Percentiles rank a stretch among this genome's conserved stretches.
Conservation (phyloP, 2,329 filamentous ascomycete genomes). For the Xylariaceae sp. region DNA sequence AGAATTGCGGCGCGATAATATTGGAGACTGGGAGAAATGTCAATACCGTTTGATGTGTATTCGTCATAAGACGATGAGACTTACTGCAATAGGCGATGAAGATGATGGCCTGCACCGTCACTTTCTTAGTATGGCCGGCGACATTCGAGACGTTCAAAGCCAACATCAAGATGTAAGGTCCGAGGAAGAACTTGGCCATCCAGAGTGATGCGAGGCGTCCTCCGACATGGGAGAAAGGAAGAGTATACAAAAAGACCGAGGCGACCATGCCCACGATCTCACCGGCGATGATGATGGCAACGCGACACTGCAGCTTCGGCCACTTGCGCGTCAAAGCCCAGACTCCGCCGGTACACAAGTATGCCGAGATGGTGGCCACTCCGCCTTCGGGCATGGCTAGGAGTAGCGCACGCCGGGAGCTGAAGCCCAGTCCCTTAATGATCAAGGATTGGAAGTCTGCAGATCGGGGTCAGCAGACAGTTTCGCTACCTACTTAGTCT, state of each 20-base stretch:
- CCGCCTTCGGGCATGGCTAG: constrained; percentile 7
- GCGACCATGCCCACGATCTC: constrained; percentile 9
- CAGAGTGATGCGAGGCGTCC: constrained; percentile 6
- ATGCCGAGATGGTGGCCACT: constrained; percentile 4
- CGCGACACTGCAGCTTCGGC: constrained; percentile 6
- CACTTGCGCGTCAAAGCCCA: constrained; percentile 6
- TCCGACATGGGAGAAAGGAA: neutral
- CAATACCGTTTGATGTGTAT: neutral
- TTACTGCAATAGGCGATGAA: constrained; percentile 29
- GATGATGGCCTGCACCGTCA: constrained; percentile 41
- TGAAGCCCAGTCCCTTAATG: constrained; percentile 7
- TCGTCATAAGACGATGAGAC: neutral
- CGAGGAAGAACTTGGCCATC: constrained; percentile 10
- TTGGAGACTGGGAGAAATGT: constrained; percentile 24
- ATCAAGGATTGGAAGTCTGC: constrained; percentile 7
- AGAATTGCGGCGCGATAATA: constrained; percentile 37
- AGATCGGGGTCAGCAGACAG: neutral
- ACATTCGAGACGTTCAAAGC: constrained; percentile 22
- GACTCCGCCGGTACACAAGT: constrained; percentile 7
- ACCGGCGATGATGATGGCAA: constrained; percentile 6
- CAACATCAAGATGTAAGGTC: constrained; percentile 13
- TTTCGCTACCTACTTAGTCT: neutral
- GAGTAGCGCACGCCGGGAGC: constrained; percentile 4
- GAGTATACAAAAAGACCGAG: constrained; percentile 6
- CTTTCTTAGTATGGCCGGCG: constrained; percentile 47